A percentile compares a stretch with the other conserved stretches of the same genome.
Evolutionary conservation across 768 basidiomycete species (phyloP).

Genomic region (Mycena olivaceomarginata): DNA sequence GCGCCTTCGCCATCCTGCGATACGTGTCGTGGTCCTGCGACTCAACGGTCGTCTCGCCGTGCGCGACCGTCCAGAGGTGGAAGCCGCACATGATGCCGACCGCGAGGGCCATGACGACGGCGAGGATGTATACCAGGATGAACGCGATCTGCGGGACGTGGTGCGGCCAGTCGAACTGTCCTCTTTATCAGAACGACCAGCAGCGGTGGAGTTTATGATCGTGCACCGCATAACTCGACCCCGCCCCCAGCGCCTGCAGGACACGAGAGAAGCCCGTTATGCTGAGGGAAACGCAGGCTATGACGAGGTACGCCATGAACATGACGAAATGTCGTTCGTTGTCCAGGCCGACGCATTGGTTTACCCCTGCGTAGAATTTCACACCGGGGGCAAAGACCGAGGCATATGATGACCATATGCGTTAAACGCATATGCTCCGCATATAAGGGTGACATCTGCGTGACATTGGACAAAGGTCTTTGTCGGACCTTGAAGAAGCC

Average conservation of each 20-base stretch:
- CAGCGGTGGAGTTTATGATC: no score
- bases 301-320: constrained; percentile 93
- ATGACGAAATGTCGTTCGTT: constrained; percentile 98
- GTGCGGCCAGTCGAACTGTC: no score
- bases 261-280: constrained; percentile 81
- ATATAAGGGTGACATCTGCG: no score
- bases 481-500: no score
- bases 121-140: constrained; percentile 86
- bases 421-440: no score
- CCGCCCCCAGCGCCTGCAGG: constrained; percentile 76
- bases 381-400: no score
- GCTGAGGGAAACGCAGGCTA: constrained; percentile 73
- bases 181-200: no score
- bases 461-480: no score
- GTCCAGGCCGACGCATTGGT: constrained; percentile 96
- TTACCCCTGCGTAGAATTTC: constrained; percentile 93
- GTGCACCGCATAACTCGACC: no score
- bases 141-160: no score
- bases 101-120: constrained; percentile 83
- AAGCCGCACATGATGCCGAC: constrained; percentile 84
- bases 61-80: constrained; percentile 82
- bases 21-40: constrained; percentile 91
- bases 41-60: constrained; percentile 94
- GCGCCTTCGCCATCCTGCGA: constrained; percentile 75
- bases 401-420: no score